Evolutionary conservation across 352 stramenopile species (phyloP).

Genomic region (Globisporangium middletonii): DNA sequence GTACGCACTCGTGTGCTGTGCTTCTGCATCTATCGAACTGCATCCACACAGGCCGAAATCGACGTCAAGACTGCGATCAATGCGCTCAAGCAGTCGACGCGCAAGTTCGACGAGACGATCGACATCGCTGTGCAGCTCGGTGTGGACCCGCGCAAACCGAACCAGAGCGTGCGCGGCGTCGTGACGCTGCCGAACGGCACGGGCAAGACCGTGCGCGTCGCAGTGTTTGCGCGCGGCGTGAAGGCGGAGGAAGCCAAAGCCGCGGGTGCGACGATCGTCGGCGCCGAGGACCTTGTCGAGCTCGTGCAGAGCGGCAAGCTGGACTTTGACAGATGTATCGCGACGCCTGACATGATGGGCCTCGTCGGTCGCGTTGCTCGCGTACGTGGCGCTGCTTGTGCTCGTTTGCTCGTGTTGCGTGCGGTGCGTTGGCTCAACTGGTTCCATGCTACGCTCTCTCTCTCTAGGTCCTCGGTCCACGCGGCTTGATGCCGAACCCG

Average conservation of each 20-base stretch:
- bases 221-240: constrained; percentile 86
- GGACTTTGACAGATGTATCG: constrained; percentile 91
- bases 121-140: constrained; percentile 82
- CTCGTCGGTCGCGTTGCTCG: constrained; percentile 90
- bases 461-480: constrained; percentile 87
- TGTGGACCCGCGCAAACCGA: constrained; percentile 84
- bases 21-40: background rate
- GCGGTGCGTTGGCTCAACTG: too few relatives aligned
- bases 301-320: constrained; percentile 85
- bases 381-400: constrained; percentile 18
- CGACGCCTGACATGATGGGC: constrained; percentile 91
- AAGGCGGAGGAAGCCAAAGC: constrained; percentile 88
- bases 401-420: background rate
- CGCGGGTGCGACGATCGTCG: constrained; percentile 86
- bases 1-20: background rate
- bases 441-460: background rate
- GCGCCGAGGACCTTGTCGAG: constrained; percentile 88
- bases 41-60: constrained; percentile 31
- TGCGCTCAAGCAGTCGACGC: constrained; percentile 49
- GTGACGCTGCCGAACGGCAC: constrained; percentile 84
- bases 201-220: constrained; percentile 84
- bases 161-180: constrained; percentile 84
- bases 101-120: constrained; percentile 87
- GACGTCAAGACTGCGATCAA: constrained; percentile 53
- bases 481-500: constrained; percentile 97